Conservation (phyloP, 2,329 filamentous ascomycete genomes). For the Fusarium vanettenii region DNA sequence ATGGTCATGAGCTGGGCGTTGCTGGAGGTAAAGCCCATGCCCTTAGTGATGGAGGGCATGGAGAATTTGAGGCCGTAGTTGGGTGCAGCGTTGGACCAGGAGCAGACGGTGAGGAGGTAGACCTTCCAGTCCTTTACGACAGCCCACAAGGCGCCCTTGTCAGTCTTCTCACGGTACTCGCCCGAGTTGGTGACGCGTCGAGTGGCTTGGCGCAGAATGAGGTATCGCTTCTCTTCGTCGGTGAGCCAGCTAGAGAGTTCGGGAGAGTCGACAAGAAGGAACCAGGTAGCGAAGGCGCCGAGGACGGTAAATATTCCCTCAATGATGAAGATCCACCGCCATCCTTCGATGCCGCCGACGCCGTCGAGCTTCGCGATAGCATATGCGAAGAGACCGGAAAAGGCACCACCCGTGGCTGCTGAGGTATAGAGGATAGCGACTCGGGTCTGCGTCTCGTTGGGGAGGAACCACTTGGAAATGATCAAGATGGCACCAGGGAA, state of each 20-base stretch:
- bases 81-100: constrained; percentile 52
- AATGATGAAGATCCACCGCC: constrained; percentile 44
- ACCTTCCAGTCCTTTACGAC: constrained; percentile 48
- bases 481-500: constrained; percentile 46
- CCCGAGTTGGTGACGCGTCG: constrained; percentile 20
- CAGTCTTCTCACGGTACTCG: constrained; percentile 27
- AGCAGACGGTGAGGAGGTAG: constrained; percentile 52
- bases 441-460: constrained; percentile 42
- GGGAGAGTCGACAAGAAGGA: constrained; percentile 54
- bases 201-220: constrained; percentile 24
- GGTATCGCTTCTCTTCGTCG: constrained; percentile 34
- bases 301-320: constrained; percentile 46
- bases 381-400: constrained; percentile 38
- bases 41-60: constrained; percentile 52
- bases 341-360: constrained; percentile 20
- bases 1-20: constrained; percentile 47
- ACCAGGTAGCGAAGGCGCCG: constrained; percentile 56
- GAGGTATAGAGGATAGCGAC: constrained; percentile 47
- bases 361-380: constrained; percentile 38
- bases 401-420: constrained; percentile 36
- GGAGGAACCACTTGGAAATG: constrained; percentile 47
- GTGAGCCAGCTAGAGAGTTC: constrained; percentile 29
- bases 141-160: constrained; percentile 14
- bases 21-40: constrained; percentile 52
- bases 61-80: constrained; percentile 47